phyloP scores from a whole-genome alignment of 768 basidiomycete species.

The Mycena alexandri region DNA sequence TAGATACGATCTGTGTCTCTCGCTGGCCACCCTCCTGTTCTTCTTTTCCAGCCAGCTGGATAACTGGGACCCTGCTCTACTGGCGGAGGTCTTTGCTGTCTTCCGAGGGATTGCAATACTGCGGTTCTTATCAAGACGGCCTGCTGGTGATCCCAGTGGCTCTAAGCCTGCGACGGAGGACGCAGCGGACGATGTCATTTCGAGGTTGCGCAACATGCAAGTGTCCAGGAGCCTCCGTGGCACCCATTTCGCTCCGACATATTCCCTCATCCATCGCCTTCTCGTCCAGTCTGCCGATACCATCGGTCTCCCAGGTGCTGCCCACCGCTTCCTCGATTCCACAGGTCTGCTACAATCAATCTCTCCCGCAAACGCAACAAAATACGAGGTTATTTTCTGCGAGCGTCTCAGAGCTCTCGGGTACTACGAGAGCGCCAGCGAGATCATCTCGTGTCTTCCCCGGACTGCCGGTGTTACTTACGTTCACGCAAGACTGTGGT shows the following conservation, averaged over 20 bases:
- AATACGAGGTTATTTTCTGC: conserved; percentile 79
- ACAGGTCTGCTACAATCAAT: conserved; percentile 76
- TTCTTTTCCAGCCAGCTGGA: conserved; percentile 76
- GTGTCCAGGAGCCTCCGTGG: conserved; percentile 62
- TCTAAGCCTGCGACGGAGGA: conserved; percentile 44
- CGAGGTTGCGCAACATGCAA: conserved; percentile 80
- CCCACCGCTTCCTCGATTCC: conserved; percentile 78
- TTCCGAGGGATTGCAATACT: conserved; percentile 84
- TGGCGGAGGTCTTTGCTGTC: conserved; percentile 83
- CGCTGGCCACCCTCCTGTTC: conserved; percentile 75
- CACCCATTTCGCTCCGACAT: conserved; percentile 62
- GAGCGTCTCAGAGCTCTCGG: conserved; percentile 75
- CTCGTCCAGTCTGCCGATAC: conserved; percentile 64
- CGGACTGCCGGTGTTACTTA: conserved; percentile 82
- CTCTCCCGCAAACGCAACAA: conserved; percentile 75
- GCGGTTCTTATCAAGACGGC: conserved; percentile 70
- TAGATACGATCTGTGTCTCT: conserved; percentile 80
- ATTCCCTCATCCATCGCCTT: conserved; percentile 75
- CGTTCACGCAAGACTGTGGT: conserved; percentile 75
- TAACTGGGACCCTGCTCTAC: conserved; percentile 72
- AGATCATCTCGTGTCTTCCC: conserved; percentile 83
- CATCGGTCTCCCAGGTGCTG: conserved; percentile 66
- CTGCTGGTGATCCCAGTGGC: conserved; percentile 54
- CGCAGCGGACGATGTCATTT: conserved; percentile 71
- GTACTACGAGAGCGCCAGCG: conserved; percentile 70